phyloP scores from a whole-genome alignment of 2,329 filamentous ascomycete species.

The Chaetomium strumarium region DNA sequence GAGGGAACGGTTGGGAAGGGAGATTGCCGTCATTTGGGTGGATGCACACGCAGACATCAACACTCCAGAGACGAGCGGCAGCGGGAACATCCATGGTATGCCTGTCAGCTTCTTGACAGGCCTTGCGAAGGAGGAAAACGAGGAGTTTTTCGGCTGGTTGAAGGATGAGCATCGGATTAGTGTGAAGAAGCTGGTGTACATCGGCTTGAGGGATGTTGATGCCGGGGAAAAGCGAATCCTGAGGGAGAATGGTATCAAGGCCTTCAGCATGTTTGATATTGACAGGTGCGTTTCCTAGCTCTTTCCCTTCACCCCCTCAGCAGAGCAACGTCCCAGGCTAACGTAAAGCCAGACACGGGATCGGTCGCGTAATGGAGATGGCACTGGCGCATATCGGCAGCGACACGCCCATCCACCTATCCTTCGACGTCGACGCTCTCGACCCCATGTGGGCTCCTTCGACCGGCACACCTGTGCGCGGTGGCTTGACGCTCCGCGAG shows the following conservation, averaged over 20 bases:
- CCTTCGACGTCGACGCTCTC: constrained; percentile 93
- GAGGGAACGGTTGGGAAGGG: constrained; percentile 71
- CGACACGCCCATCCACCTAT: constrained; percentile 94
- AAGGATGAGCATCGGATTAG: constrained; percentile 63
- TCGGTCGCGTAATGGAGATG: constrained; percentile 96
- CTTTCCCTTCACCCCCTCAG: neutral
- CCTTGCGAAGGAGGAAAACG: constrained; percentile 66
- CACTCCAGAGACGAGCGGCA: constrained; percentile 81
- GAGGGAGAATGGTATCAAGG: constrained; percentile 82
- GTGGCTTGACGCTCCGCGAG: constrained; percentile 87
- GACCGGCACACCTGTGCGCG: constrained; percentile 90
- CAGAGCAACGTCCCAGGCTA: neutral
- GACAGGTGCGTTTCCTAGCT: constrained; percentile 57
- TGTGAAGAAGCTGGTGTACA: constrained; percentile 88
- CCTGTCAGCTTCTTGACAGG: constrained; percentile 88
- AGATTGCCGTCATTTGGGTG: constrained; percentile 96
- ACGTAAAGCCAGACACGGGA: constrained; percentile 64
- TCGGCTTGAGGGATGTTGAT: constrained; percentile 90
- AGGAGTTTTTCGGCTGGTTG: constrained; percentile 88
- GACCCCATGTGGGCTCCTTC: constrained; percentile 95
- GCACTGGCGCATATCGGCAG: constrained; percentile 90
- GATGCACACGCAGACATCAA: constrained; percentile 99
- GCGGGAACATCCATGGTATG: constrained; percentile 97
- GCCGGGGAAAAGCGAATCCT: constrained; percentile 89
- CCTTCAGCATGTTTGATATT: constrained; percentile 98